These are phyloP conservation scores for Penicillium sclerotigenum DNA, from an alignment of 2,329 filamentous ascomycete genomes.

Conservation along the genomic window DNA sequence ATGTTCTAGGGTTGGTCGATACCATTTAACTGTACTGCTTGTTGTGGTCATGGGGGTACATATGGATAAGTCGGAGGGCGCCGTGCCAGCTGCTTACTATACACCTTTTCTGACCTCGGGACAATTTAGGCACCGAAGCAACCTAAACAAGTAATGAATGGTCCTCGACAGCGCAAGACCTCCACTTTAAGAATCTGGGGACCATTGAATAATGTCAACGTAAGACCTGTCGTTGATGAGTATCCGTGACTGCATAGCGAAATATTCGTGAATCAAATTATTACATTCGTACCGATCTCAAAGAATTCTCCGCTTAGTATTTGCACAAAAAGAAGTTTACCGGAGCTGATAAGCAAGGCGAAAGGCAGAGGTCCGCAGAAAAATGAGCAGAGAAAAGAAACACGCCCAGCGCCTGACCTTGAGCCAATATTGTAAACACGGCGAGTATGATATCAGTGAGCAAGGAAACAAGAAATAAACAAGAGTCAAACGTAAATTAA, in stretches of 20 bases:
- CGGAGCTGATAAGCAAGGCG: background rate
- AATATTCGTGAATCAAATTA: background rate
- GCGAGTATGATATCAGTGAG: background rate
- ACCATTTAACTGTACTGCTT: background rate
- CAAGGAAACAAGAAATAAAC: background rate
- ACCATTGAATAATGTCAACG: background rate
- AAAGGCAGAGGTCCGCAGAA: background rate
- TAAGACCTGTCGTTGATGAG: background rate
- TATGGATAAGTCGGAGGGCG: too few relatives aligned
- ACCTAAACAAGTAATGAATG: background rate
- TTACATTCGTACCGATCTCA: background rate
- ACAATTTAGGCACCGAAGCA: background rate
- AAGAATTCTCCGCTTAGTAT: background rate
- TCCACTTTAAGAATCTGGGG: background rate
- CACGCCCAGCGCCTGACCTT: background rate
- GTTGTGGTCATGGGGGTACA: background rate
- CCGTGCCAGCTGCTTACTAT: background rate
- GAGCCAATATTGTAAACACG: background rate
- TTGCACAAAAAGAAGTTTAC: background rate
- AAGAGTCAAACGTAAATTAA: background rate
- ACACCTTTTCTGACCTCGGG: background rate
- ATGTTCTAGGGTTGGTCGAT: background rate
- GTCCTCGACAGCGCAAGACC: background rate
- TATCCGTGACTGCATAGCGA: background rate
- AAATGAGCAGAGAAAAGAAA: background rate